Conservation (phyloP, 2,329 filamentous ascomycete species). For the Corniculantispora saksenae region DNA sequence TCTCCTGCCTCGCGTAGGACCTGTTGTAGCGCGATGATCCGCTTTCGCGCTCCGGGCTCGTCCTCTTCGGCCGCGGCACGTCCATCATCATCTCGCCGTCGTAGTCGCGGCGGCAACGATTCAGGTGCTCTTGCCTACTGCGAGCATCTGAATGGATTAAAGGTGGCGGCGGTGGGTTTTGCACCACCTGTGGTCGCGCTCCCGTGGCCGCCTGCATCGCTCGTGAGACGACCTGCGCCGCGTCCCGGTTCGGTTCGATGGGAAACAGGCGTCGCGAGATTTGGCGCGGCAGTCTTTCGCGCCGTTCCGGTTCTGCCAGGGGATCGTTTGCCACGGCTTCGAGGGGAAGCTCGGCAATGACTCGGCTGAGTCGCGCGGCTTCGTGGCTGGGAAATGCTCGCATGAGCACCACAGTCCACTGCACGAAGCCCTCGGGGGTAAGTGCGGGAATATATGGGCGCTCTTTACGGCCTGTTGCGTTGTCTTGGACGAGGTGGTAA, state of each 20-base stretch:
- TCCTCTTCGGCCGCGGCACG: not conserved
- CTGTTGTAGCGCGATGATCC: not conserved
- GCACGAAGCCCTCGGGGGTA: constrained; percentile 66
- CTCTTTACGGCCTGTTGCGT: constrained; percentile 41
- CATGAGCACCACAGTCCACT: constrained; percentile 73
- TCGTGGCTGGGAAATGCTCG: constrained; percentile 77
- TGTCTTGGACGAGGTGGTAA: constrained; percentile 64
- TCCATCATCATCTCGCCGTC: not conserved
- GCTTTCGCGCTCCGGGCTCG: not conserved
- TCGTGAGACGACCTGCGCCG: constrained; percentile 61
- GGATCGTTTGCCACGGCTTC: constrained; percentile 38
- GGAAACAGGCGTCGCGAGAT: constrained; percentile 75
- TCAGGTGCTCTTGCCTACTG: constrained; percentile 6
- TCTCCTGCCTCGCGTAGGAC: not conserved
- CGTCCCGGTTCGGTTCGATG: constrained; percentile 52
- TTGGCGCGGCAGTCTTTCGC: constrained; percentile 76
- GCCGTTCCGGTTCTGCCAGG: constrained; percentile 62
- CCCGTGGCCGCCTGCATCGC: constrained; percentile 46
- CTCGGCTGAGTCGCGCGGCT: constrained; percentile 66
- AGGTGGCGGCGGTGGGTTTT: not conserved
- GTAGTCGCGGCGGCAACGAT: not conserved
- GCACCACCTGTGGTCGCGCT: not conserved
- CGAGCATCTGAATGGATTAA: constrained; percentile 7
- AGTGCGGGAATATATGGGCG: constrained; percentile 63
- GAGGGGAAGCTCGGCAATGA: constrained; percentile 72